A percentile compares a stretch with the other conserved stretches of the same genome.
Conservation (phyloP, 2,329 filamentous ascomycete species). For the Knoxdaviesia capensis region DNA sequence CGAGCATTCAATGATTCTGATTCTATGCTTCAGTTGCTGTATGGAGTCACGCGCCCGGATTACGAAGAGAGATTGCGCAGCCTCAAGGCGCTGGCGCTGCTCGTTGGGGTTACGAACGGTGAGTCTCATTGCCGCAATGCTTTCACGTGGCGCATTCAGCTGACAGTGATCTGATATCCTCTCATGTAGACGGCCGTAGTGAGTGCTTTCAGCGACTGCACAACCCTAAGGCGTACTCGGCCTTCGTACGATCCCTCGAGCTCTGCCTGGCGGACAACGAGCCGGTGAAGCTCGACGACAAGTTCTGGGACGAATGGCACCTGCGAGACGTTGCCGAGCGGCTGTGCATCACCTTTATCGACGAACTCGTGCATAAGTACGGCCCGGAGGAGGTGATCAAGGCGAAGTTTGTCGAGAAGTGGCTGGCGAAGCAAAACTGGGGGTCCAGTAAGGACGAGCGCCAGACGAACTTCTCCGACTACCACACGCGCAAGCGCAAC, state of each 20-base stretch:
- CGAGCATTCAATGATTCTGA: conserved; percentile 36
- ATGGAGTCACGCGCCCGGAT: conserved; percentile 35
- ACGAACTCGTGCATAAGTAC: conserved; percentile 38
- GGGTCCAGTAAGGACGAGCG: conserved; percentile 33
- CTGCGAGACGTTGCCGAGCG: conserved; percentile 41
- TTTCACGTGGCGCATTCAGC: not conserved
- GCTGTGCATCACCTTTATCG: conserved; percentile 35
- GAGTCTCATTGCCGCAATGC: not conserved
- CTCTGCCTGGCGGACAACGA: conserved; percentile 28
- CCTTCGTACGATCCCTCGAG: conserved; percentile 40
- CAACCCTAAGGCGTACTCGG: conserved; percentile 28
- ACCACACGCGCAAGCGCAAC: conserved; percentile 21
- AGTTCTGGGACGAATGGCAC: conserved; percentile 40
- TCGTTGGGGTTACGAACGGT: conserved; percentile 22
- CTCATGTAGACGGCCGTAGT: conserved; percentile 18
- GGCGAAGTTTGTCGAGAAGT: conserved; percentile 48
- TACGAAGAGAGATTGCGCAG: conserved; percentile 38
- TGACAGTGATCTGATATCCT: conserved; percentile 1
- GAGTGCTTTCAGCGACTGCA: conserved; percentile 16
- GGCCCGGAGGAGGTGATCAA: conserved; percentile 35
- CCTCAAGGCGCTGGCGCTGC: conserved; percentile 33
- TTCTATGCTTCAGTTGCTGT: conserved; percentile 29
- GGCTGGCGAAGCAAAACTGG: conserved; percentile 57
- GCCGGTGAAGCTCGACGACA: conserved; percentile 30
- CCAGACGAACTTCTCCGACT: conserved; percentile 30